Conservation (phyloP, 73 alveolate genomes). For the Uronychia setigera region DNA sequence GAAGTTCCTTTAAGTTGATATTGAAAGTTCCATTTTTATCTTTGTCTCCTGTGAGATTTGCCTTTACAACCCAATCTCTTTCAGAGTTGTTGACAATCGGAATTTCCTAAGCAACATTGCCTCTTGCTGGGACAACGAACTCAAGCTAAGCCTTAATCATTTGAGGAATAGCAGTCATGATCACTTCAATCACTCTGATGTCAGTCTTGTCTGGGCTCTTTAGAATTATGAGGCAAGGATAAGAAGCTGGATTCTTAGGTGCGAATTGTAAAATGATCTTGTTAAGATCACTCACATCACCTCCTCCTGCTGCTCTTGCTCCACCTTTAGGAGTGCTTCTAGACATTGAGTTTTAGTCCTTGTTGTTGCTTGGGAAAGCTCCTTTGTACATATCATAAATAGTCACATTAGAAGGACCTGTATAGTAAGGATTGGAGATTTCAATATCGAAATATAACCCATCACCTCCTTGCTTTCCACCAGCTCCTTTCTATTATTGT, state of each 20-base stretch:
- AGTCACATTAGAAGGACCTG: constrained; percentile 57
- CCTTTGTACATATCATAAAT: constrained; percentile 46
- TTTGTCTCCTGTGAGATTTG: constrained; percentile 58
- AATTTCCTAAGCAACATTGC: constrained; percentile 89
- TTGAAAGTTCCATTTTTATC: constrained; percentile 44
- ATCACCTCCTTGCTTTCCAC: constrained; percentile 37
- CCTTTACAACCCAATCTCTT: constrained; percentile 95
- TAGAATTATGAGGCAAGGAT: constrained; percentile 75
- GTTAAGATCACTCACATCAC: constrained; percentile 37
- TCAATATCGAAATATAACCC: constrained; percentile 56
- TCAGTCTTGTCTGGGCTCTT: constrained; percentile 86
- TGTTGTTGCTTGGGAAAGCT: background rate
- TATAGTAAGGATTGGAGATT: constrained; percentile 57
- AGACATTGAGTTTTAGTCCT: background rate
- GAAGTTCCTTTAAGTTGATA: constrained; percentile 55
- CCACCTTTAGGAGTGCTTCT: constrained; percentile 22
- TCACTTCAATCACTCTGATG: constrained; percentile 94
- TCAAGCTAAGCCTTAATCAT: constrained; percentile 95
- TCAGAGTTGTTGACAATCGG: constrained; percentile 97
- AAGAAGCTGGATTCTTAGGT: constrained; percentile 86
- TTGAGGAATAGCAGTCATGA: constrained; percentile 95
- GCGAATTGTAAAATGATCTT: constrained; percentile 46
- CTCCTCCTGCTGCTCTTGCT: constrained; percentile 42
- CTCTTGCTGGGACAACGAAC: constrained; percentile 95
- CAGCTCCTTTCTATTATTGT: background rate